Percentiles rank a stretch among this genome's conserved stretches.
Conservation (phyloP, 2,329 filamentous ascomycete genomes). For the Talaromyces amestolkiae region DNA sequence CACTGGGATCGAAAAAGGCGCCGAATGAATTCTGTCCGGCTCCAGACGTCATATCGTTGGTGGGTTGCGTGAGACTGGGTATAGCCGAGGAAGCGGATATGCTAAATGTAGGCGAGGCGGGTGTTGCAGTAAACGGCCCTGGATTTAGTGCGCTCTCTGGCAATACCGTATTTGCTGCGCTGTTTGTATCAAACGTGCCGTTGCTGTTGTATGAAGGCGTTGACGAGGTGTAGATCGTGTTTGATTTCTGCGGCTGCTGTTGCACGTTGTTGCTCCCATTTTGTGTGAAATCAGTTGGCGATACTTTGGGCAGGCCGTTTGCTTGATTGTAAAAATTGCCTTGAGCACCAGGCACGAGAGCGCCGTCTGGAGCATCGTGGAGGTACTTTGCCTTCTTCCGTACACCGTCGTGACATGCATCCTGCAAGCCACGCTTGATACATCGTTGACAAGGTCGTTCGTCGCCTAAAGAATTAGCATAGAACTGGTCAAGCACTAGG, state of each 20-base stretch:
- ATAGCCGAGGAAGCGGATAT: slow-evolving; percentile 47
- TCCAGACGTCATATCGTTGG: slow-evolving; percentile 51
- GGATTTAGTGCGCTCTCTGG: slow-evolving; percentile 46
- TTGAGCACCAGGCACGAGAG: slow-evolving; percentile 79
- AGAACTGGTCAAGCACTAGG: slow-evolving; percentile 11
- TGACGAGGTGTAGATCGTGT: slow-evolving; percentile 35
- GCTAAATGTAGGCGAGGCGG: slow-evolving; percentile 69
- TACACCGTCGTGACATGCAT: slow-evolving; percentile 91
- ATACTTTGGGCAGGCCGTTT: slow-evolving; percentile 37
- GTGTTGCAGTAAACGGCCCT: slow-evolving; percentile 61
- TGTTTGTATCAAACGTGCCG: slow-evolving; percentile 38
- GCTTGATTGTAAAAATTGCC: slow-evolving; percentile 59
- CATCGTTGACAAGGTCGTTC: slow-evolving; percentile 92
- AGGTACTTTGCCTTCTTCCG: slow-evolving; percentile 99
- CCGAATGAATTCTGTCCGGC: slow-evolving; percentile 48
- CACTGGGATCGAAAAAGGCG: slow-evolving; percentile 80
- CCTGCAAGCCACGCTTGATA: slow-evolving; percentile 87
- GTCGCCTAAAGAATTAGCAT: slow-evolving; percentile 63
- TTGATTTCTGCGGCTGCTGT: slow-evolving; percentile 42
- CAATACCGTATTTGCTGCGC: slow-evolving; percentile 39
- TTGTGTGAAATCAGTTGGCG: slow-evolving; percentile 29
- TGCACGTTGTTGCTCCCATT: slow-evolving; percentile 31
- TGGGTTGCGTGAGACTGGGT: slow-evolving; percentile 49
- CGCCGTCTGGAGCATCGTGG: slow-evolving; percentile 88
- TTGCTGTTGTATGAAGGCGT: slow-evolving; percentile 30